Percentiles rank a stretch among this genome's conserved stretches.
Evolutionary conservation across 176 grass and related monocot genomes (phyloP).

Genomic region (Echinochloa phyllopogon): DNA sequence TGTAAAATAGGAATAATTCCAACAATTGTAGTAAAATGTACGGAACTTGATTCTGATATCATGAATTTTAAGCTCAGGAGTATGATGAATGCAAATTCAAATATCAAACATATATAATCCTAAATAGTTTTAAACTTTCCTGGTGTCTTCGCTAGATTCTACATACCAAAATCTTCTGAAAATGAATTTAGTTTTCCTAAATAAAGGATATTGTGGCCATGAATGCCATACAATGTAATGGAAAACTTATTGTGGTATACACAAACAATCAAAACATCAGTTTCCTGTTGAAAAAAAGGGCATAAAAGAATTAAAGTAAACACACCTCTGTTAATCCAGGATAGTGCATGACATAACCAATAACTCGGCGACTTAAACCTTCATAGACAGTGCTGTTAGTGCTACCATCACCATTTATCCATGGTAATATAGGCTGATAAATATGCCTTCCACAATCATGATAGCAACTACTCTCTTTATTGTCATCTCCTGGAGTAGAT

Average conservation of each 20-base stretch:
- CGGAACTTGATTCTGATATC: conserved; percentile 10
- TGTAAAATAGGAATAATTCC: not conserved
- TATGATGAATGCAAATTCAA: not conserved
- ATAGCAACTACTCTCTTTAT: conserved; percentile 35
- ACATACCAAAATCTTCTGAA: not conserved
- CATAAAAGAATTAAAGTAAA: conserved; percentile 22
- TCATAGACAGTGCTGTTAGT: conserved; percentile 74
- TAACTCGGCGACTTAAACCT: conserved; percentile 76
- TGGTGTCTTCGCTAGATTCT: not conserved
- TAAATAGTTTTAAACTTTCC: not conserved
- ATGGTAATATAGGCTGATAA: conserved; percentile 83
- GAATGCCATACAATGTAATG: not conserved
- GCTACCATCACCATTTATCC: conserved; percentile 96
- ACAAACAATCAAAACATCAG: not conserved
- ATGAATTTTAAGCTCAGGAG: not conserved
- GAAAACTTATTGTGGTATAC: conserved; percentile 21
- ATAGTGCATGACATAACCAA: conserved; percentile 87
- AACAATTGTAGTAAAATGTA: not conserved
- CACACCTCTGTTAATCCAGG: conserved; percentile 80
- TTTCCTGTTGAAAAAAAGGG: conserved; percentile 6
- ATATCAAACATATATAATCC: not conserved
- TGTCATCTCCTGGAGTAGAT: conserved; percentile 33
- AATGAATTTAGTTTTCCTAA: not conserved
- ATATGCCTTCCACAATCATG: conserved; percentile 41
- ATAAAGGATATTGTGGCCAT: not conserved